phyloP scores from a whole-genome alignment of 495 filamentous ascomycete genomes.

The Penicillium paradoxum region DNA sequence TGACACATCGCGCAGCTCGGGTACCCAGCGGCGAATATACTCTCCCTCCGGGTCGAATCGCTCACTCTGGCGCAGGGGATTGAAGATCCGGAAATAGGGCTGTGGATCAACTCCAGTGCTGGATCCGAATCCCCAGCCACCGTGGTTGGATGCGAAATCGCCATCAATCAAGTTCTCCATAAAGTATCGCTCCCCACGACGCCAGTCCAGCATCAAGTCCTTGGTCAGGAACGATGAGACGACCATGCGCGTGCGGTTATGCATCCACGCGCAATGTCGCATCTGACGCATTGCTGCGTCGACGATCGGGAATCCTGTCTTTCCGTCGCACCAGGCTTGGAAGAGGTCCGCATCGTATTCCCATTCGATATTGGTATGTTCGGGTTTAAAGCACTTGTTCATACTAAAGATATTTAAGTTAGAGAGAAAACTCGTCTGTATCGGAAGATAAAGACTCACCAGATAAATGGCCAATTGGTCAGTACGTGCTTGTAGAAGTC shows the following conservation, averaged over 20 bases:
- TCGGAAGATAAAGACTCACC: constrained; percentile 44
- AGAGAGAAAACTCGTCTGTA: background rate
- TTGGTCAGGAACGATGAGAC: constrained; percentile 84
- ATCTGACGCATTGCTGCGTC: constrained; percentile 92
- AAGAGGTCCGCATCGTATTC: constrained; percentile 67
- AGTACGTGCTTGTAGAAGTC: constrained; percentile 93
- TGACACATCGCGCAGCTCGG: constrained; percentile 54
- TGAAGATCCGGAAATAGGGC: constrained; percentile 90
- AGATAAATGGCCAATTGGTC: constrained; percentile 81
- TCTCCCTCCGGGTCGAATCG: constrained; percentile 60
- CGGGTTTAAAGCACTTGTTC: constrained; percentile 90
- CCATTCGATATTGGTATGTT: constrained; percentile 80
- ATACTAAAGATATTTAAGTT: constrained; percentile 48
- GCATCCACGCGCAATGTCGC: constrained; percentile 69
- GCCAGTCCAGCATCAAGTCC: constrained; percentile 85
- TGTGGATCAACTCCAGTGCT: constrained; percentile 85
- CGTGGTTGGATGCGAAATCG: constrained; percentile 89
- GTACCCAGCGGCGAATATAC: constrained; percentile 57
- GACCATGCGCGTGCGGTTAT: constrained; percentile 87
- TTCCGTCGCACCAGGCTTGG: constrained; percentile 68
- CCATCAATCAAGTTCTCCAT: constrained; percentile 87
- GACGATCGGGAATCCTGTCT: constrained; percentile 80
- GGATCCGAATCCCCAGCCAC: constrained; percentile 83
- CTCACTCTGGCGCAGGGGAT: constrained; percentile 79
- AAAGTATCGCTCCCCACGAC: constrained; percentile 82